Percentiles rank a stretch among this genome's conserved stretches.
phyloP scores from a whole-genome alignment of 768 basidiomycete species.

The Multifurca ochricompacta region DNA sequence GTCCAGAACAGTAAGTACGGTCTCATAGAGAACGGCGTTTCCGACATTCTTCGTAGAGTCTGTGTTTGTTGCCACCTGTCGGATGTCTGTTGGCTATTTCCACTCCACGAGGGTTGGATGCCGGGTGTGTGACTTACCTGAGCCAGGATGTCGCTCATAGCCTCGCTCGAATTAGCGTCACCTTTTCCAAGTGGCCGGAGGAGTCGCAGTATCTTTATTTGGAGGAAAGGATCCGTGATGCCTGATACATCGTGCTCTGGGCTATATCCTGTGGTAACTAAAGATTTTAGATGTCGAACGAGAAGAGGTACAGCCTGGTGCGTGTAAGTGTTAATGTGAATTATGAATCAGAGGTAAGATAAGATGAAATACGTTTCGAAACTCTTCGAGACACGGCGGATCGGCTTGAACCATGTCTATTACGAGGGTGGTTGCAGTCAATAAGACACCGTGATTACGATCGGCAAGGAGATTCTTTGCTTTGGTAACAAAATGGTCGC shows the following conservation, averaged over 20 bases:
- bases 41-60: constrained; percentile 98
- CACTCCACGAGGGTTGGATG: not conserved
- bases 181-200: constrained; percentile 82
- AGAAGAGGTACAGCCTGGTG: constrained; percentile 84
- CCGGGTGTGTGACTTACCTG: constrained; percentile 45
- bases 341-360: constrained; percentile 5
- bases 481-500: constrained; percentile 85
- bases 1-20: constrained; percentile 90
- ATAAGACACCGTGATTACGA: constrained; percentile 92
- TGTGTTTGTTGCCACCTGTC: constrained; percentile 97
- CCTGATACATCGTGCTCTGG: constrained; percentile 99
- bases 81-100: not conserved
- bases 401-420: constrained; percentile 91
- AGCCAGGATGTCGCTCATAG: constrained; percentile 97
- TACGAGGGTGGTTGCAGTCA: constrained; percentile 90
- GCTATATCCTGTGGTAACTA: constrained; percentile 94
- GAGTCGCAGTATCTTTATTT: constrained; percentile 87
- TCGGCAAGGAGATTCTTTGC: constrained; percentile 89
- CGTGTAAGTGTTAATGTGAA: constrained; percentile 9
- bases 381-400: constrained; percentile 65
- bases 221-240: constrained; percentile 93
- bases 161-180: constrained; percentile 81
- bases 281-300: constrained; percentile 88
- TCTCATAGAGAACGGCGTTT: constrained; percentile 96
- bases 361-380: constrained; percentile 63